Percentiles rank a stretch among this genome's conserved stretches.
These are phyloP conservation scores for Tetrapisispora nanseiensis DNA, from an alignment of 805 yeast genomes.

Conservation along the genomic window DNA sequence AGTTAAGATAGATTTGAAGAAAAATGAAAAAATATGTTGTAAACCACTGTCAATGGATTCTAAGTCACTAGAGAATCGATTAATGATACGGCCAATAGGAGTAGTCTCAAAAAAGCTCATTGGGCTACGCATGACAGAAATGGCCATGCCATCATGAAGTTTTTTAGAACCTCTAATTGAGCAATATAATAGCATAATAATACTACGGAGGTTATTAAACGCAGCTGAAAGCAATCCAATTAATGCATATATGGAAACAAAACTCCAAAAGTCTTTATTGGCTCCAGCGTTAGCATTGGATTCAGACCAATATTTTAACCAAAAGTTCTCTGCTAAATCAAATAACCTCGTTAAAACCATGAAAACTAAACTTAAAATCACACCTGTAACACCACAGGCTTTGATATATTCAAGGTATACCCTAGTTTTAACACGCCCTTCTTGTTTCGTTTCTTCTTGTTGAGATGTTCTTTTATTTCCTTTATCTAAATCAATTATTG, in stretches of 20 bases:
- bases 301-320: conserved; percentile 67
- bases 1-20: conserved; percentile 36
- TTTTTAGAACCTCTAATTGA: conserved; percentile 46
- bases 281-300: conserved; percentile 32
- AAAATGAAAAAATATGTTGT: conserved; percentile 44
- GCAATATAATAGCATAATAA: conserved; percentile 42
- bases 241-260: conserved; percentile 44
- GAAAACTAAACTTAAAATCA: conserved; percentile 31
- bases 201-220: conserved; percentile 37
- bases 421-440: conserved; percentile 47
- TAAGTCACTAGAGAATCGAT: conserved; percentile 57
- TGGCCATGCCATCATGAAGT: conserved; percentile 50
- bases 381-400: conserved; percentile 49
- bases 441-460: conserved; percentile 43
- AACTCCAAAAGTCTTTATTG: conserved; percentile 37
- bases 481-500: conserved; percentile 23
- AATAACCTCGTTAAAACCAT: conserved; percentile 31
- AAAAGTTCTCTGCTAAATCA: conserved; percentile 41
- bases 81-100: conserved; percentile 56
- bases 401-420: conserved; percentile 46
- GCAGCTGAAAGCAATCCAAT: conserved; percentile 46
- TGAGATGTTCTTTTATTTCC: conserved; percentile 35
- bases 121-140: conserved; percentile 45
- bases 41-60: conserved; percentile 45
- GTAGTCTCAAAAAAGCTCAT: conserved; percentile 63